A percentile compares a stretch with the other conserved stretches of the same genome.
These are phyloP conservation scores for Omphalotus guepiniiformis DNA, from an alignment of 768 basidiomycete genomes.

Conservation along the genomic window DNA sequence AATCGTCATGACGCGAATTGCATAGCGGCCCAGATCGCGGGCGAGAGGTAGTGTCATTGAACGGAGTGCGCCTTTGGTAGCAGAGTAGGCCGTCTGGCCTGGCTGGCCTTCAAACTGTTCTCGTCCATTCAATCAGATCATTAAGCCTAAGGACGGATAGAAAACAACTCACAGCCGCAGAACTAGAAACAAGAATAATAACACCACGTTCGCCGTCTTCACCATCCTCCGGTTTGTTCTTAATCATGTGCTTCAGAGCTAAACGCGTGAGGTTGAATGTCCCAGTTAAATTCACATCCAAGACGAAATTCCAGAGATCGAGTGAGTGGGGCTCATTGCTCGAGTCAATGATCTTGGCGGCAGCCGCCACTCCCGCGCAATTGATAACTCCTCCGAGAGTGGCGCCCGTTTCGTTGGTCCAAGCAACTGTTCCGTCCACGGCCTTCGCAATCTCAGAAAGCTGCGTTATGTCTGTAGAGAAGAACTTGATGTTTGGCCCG, in stretches of 20 bases:
- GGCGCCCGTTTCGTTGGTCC: conserved; percentile 22
- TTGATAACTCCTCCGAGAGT: conserved; percentile 34
- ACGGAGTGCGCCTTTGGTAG: conserved; percentile 34
- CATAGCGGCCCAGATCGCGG: conserved; percentile 32
- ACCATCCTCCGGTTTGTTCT: conserved; percentile 19
- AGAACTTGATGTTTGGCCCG: conserved; percentile 14
- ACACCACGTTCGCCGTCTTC: conserved; percentile 34
- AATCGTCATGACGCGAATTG: conserved; percentile 33
- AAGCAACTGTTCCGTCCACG: conserved; percentile 21
- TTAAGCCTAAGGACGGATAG: conserved; percentile 5
- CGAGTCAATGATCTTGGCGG: conserved; percentile 27
- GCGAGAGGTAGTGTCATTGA: conserved; percentile 37
- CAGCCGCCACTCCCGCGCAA: conserved; percentile 32
- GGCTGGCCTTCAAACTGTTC: conserved; percentile 33
- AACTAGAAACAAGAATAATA: conserved; percentile 31
- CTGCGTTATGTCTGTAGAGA: conserved; percentile 24
- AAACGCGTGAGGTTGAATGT: conserved; percentile 35
- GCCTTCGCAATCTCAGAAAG: conserved; percentile 25
- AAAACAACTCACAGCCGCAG: conserved; percentile 25
- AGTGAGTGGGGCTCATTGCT: conserved; percentile 27
- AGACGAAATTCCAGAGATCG: conserved; percentile 29
- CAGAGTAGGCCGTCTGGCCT: conserved; percentile 35
- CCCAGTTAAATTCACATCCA: conserved; percentile 35
- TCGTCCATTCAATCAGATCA: background rate
- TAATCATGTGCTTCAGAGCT: conserved; percentile 28